Conservation (phyloP, 2,329 filamentous ascomycete genomes). For the Myriosclerotinia scirpicola region DNA sequence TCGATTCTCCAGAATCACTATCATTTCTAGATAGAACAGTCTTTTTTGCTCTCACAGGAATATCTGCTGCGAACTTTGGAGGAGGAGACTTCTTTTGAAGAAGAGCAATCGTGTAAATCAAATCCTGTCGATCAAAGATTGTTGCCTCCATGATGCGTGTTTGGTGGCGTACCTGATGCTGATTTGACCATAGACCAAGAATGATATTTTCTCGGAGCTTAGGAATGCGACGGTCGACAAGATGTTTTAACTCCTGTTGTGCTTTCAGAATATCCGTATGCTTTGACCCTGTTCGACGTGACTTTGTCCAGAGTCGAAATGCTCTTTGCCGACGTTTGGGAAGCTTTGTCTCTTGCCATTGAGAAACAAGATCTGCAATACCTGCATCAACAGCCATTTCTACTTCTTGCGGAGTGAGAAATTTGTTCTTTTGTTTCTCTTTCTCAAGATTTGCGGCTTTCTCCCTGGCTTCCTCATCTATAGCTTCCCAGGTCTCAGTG, state of each 20-base stretch:
- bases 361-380: conserved; percentile 50
- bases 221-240: conserved; percentile 52
- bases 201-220: conserved; percentile 56
- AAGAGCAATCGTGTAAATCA: conserved; percentile 51
- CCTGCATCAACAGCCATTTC: conserved; percentile 53
- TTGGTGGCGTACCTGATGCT: conserved; percentile 53
- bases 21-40: conserved; percentile 22
- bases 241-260: conserved; percentile 45
- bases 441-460: conserved; percentile 33
- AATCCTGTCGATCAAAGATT: conserved; percentile 59
- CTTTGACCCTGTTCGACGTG: conserved; percentile 46
- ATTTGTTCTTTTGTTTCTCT: conserved; percentile 32
- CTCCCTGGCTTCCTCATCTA: conserved; percentile 47
- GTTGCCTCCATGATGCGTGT: conserved; percentile 63
- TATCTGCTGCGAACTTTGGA: conserved; percentile 36
- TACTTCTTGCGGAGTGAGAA: conserved; percentile 50
- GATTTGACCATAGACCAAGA: conserved; percentile 52
- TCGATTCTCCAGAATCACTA: conserved; percentile 34
- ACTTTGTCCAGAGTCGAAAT: conserved; percentile 59
- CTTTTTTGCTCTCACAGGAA: conserved; percentile 25
- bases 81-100: conserved; percentile 48
- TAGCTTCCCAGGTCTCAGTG: conserved; percentile 59
- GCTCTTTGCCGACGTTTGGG: conserved; percentile 58
- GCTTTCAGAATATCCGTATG: conserved; percentile 48
- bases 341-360: conserved; percentile 60